A percentile compares a stretch with the other conserved stretches of the same genome.
Evolutionary conservation across 768 basidiomycete species (phyloP).

Genomic region (Hypholoma sublateritium): DNA sequence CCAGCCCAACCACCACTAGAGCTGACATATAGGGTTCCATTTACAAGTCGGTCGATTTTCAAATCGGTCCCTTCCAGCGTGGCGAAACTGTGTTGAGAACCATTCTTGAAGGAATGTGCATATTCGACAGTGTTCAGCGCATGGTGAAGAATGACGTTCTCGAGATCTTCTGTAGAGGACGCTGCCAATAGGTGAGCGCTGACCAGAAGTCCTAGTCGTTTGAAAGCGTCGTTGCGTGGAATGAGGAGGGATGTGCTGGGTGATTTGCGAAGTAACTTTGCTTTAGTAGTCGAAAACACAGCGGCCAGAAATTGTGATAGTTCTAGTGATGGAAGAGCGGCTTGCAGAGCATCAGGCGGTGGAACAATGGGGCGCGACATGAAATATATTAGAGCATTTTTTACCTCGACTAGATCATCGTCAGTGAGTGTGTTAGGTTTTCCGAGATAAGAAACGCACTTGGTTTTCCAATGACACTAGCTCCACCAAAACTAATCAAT

Average conservation of each 20-base stretch:
- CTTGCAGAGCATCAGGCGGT: conserved; percentile 78
- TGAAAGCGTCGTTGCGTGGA: conserved; percentile 89
- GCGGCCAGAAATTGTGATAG: conserved; percentile 91
- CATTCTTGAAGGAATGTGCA: conserved; percentile 53
- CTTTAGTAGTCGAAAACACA: conserved; percentile 82
- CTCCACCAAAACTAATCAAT: conserved; percentile 81
- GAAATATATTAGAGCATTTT: conserved; percentile 87
- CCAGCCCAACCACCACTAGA: conserved; percentile 81
- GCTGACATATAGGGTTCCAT: conserved; percentile 52
- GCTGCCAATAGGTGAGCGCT: conserved; percentile 83
- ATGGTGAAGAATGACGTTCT: conserved; percentile 87
- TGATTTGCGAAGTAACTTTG: conserved; percentile 60
- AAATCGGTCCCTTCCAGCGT: conserved; percentile 88
- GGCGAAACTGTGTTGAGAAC: conserved; percentile 69
- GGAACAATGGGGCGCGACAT: conserved; percentile 81
- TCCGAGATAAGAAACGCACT: conserved; percentile 44
- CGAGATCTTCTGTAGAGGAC: conserved; percentile 76
- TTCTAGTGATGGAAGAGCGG: conserved; percentile 79
- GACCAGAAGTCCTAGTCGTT: conserved; percentile 78
- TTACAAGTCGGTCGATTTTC: conserved; percentile 57
- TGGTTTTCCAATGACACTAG: conserved; percentile 72
- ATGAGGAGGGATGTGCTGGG: conserved; percentile 82
- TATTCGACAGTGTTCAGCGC: conserved; percentile 78
- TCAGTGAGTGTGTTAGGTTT: background rate
- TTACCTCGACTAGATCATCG: conserved; percentile 54